A percentile compares a stretch with the other conserved stretches of the same genome.
Conservation (phyloP, 169 alveolate genomes). For the Theileria luwenshuni region DNA sequence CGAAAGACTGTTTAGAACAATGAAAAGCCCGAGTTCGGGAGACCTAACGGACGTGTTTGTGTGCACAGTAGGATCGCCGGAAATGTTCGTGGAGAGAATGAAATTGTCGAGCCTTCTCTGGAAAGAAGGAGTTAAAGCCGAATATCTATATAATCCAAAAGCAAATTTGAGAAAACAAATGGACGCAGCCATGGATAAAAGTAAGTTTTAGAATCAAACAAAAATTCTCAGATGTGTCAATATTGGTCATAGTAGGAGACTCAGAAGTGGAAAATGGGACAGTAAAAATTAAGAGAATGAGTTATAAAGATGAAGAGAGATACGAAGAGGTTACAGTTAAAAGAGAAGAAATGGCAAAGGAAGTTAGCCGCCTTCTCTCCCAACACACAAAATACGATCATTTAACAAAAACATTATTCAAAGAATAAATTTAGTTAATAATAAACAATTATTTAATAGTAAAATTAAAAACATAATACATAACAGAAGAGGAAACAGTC, state of each 20-base stretch:
- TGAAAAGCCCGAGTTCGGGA: slow-evolving; percentile 14
- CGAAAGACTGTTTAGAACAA: slow-evolving; percentile 89
- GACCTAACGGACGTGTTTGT: slow-evolving; percentile 66
- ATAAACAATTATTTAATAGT: background rate
- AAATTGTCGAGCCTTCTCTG: slow-evolving; percentile 70
- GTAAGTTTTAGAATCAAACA: slow-evolving; percentile 18
- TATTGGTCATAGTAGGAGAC: slow-evolving; percentile 56
- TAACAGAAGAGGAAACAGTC: background rate
- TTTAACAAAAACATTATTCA: slow-evolving; percentile 5
- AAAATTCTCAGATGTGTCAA: slow-evolving; percentile 38
- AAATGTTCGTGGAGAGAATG: slow-evolving; percentile 70
- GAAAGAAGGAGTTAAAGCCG: slow-evolving; percentile 71
- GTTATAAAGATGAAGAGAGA: slow-evolving; percentile 24
- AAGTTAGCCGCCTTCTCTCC: slow-evolving; percentile 30
- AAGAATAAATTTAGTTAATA: background rate
- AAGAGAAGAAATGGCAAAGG: slow-evolving; percentile 43
- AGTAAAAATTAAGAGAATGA: slow-evolving; percentile 36
- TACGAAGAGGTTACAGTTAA: slow-evolving; percentile 29
- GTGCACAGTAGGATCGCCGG: slow-evolving; percentile 73
- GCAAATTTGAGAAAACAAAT: slow-evolving; percentile 80
- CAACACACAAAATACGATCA: slow-evolving; percentile 16
- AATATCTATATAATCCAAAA: slow-evolving; percentile 66
- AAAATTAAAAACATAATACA: background rate
- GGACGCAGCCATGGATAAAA: slow-evolving; percentile 80
- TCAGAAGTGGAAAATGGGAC: slow-evolving; percentile 35